Percentiles rank a stretch among this genome's conserved stretches.
phyloP scores from a whole-genome alignment of 2,329 filamentous ascomycete species.

The Apiospora marii region DNA sequence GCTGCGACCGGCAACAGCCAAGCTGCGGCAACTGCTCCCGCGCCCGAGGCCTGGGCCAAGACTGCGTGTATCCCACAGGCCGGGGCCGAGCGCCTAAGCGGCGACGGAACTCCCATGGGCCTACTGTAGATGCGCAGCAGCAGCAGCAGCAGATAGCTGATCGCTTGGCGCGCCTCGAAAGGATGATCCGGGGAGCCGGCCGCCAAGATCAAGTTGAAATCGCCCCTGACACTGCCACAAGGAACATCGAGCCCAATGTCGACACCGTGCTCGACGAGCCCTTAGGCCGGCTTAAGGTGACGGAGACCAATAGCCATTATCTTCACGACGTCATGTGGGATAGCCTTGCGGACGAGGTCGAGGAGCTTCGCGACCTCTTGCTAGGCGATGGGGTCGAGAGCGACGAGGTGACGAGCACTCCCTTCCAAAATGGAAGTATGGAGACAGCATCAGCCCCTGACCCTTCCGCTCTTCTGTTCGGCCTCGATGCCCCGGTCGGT shows the following conservation, averaged over 20 bases:
- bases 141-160: neutral
- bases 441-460: neutral
- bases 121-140: neutral
- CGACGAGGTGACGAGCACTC: neutral
- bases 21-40: neutral
- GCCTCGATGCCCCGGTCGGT: slow-evolving; percentile 35
- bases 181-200: neutral
- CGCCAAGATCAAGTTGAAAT: neutral
- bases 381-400: slow-evolving; percentile 10
- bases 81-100: slow-evolving; percentile 15
- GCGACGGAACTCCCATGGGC: neutral
- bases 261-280: neutral
- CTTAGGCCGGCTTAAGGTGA: neutral
- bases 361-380: slow-evolving; percentile 29
- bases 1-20: slow-evolving; percentile 14
- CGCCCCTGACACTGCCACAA: neutral
- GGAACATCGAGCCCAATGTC: neutral
- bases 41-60: neutral
- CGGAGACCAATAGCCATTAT: slow-evolving; percentile 6
- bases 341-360: slow-evolving; percentile 19
- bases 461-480: slow-evolving; percentile 35
- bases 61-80: neutral
- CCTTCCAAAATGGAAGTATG: neutral
- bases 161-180: slow-evolving; percentile 1
- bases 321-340: slow-evolving; percentile 4